These are phyloP conservation scores for Marasmius sp. DNA, from an alignment of 1,284 basidiomycete species.

Conservation along the genomic window DNA sequence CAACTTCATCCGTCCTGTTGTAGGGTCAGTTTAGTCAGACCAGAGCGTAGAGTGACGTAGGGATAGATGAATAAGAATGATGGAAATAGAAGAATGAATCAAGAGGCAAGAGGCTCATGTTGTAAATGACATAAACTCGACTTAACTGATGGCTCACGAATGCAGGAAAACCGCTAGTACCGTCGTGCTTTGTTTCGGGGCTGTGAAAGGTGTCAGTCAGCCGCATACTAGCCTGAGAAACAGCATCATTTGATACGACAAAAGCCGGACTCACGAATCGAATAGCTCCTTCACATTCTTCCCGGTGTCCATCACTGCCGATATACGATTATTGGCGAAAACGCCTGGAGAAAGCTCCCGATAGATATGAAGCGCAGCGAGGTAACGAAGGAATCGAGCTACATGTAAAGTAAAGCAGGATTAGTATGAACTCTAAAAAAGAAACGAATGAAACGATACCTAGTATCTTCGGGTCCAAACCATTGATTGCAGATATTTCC, in stretches of 20 bases:
- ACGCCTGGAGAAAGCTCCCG: conserved; percentile 16
- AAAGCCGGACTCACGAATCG: conserved; percentile 1
- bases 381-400: conserved; percentile 1
- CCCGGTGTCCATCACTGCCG: conserved; percentile 14
- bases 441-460: background rate
- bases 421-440: background rate
- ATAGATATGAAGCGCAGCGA: background rate
- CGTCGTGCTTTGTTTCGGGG: conserved; percentile 1
- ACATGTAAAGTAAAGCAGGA: background rate
- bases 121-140: background rate
- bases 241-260: too few relatives aligned
- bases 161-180: background rate
- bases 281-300: conserved; percentile 10
- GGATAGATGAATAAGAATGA: background rate
- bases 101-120: conserved; percentile 1
- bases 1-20: background rate
- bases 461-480: background rate
- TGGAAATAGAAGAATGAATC: background rate
- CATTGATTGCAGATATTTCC: background rate
- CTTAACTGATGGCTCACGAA: background rate
- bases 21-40: background rate
- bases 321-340: conserved; percentile 20
- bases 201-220: background rate
- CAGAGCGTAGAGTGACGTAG: conserved; percentile 3
- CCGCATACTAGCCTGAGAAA: background rate